Evolutionary conservation across 2,329 filamentous ascomycete genomes (phyloP).

Genomic region (Colletotrichum sp.): DNA sequence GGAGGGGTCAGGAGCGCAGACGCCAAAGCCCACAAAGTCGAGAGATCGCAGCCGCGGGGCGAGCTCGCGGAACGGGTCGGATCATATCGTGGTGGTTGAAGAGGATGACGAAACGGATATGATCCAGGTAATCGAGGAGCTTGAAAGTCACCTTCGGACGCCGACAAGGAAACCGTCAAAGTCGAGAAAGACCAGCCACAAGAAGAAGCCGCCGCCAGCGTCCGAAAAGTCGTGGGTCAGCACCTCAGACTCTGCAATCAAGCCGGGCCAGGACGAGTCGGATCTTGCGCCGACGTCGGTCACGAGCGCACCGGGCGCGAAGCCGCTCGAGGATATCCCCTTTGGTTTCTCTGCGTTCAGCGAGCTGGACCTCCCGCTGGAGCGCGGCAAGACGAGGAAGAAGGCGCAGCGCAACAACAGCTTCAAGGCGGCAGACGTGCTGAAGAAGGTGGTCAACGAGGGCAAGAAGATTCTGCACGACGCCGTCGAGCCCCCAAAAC

Average conservation of each 20-base stretch:
- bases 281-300: conserved; percentile 44
- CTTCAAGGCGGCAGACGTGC: conserved; percentile 64
- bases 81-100: conserved; percentile 32
- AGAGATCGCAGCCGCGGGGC: conserved; percentile 22
- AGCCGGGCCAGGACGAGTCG: conserved; percentile 28
- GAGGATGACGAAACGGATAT: conserved; percentile 25
- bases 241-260: conserved; percentile 27
- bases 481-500: conserved; percentile 59
- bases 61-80: conserved; percentile 28
- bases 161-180: conserved; percentile 34
- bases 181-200: conserved; percentile 7
- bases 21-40: conserved; percentile 25
- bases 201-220: conserved; percentile 3
- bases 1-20: conserved; percentile 21
- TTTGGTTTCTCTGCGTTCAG: conserved; percentile 72
- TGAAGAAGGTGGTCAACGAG: conserved; percentile 69
- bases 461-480: conserved; percentile 71
- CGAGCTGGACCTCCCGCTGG: conserved; percentile 62
- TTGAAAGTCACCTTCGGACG: conserved; percentile 40
- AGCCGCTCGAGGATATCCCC: conserved; percentile 65
- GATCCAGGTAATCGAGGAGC: conserved; percentile 39
- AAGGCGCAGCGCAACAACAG: conserved; percentile 61
- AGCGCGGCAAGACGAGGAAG: conserved; percentile 41
- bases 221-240: conserved; percentile 31
- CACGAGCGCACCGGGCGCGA: conserved; percentile 37